A percentile compares a stretch with the other conserved stretches of the same genome.
These are phyloP conservation scores for Ascochyta koolunga DNA, from an alignment of 2,329 filamentous ascomycete species.

Conservation along the genomic window DNA sequence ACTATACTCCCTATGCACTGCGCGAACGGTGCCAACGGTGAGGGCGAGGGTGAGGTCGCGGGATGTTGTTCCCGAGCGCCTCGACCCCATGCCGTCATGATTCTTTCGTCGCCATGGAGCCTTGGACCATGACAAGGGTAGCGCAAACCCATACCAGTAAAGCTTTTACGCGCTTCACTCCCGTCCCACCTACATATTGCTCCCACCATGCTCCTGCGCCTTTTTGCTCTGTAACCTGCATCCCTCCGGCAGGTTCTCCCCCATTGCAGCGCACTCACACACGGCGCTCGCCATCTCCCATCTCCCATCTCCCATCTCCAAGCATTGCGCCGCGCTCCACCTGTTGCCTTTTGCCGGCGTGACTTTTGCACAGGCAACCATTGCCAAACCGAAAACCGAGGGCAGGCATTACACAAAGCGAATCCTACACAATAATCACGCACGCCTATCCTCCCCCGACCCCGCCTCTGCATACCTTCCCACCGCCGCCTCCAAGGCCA, in stretches of 20 bases:
- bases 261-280: conserved; percentile 1
- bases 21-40: conserved; percentile 9
- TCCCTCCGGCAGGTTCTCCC: conserved; percentile 10
- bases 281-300: conserved; percentile 2
- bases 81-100: conserved; percentile 19
- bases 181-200: conserved; percentile 17
- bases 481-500: neutral
- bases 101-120: conserved; percentile 12
- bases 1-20: too few species aligned
- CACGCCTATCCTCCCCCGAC: conserved; percentile 5
- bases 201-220: conserved; percentile 16
- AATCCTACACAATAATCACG: conserved; percentile 2
- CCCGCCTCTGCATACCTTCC: neutral
- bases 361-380: conserved; percentile 16
- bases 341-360: conserved; percentile 12
- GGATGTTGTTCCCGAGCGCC: conserved; percentile 9
- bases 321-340: conserved; percentile 10
- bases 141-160: conserved; percentile 15
- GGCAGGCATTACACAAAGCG: conserved; percentile 2
- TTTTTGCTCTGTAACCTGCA: conserved; percentile 13
- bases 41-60: conserved; percentile 14
- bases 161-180: conserved; percentile 19
- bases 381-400: neutral
- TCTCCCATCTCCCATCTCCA: too few species aligned
- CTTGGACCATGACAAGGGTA: conserved; percentile 15